Conservation (phyloP, 148 eudicot genomes). For the Rhododendron mucronatum region DNA sequence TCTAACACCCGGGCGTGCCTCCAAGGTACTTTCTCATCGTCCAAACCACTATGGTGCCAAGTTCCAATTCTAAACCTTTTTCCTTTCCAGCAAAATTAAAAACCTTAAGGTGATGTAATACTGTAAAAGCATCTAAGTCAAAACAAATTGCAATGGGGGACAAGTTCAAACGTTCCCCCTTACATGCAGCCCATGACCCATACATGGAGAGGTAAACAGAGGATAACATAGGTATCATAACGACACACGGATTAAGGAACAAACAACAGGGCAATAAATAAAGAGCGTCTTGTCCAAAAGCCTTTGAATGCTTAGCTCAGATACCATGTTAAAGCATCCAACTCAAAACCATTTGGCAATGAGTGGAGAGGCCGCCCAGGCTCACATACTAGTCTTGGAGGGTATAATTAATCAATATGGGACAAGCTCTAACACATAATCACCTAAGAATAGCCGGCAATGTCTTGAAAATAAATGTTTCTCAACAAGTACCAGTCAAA, state of each 20-base stretch:
- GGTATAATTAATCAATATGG: not conserved
- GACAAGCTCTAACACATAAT: not conserved
- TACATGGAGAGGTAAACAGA: too few species aligned
- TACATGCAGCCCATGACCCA: too few species aligned
- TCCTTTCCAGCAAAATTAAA: not conserved
- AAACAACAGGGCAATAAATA: too few species aligned
- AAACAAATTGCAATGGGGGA: too few species aligned
- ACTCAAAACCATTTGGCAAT: not conserved
- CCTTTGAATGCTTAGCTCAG: not conserved
- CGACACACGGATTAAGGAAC: too few species aligned
- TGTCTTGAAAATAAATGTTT: not conserved
- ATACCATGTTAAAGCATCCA: not conserved
- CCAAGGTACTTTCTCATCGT: not conserved
- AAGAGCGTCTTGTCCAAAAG: not conserved
- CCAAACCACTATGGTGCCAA: not conserved
- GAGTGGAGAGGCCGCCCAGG: not conserved
- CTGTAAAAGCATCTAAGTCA: not conserved
- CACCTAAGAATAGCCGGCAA: not conserved
- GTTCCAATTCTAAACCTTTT: not conserved
- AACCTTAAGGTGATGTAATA: not conserved
- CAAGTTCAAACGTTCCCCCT: too few species aligned
- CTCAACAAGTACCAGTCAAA: constrained; percentile 39
- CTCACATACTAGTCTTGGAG: too few species aligned
- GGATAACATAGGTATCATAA: too few species aligned
- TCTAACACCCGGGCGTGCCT: not conserved